Conservation (phyloP, 31 red algal genomes). For the Odonthalia washingtoniensis region DNA sequence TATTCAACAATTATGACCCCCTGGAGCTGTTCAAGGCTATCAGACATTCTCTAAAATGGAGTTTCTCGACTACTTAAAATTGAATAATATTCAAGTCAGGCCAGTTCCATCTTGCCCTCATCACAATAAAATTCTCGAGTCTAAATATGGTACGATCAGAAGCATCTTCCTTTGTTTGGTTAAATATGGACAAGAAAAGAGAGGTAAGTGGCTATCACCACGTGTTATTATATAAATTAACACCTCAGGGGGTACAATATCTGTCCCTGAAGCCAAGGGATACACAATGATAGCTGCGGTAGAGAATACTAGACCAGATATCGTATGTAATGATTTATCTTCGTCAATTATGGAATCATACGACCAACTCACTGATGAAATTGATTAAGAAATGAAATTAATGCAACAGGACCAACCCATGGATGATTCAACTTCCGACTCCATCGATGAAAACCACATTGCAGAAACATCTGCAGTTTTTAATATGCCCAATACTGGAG, state of each 20-base stretch:
- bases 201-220: not conserved
- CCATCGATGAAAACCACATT: not conserved
- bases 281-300: not conserved
- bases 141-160: not conserved
- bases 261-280: not conserved
- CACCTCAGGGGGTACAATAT: not conserved
- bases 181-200: not conserved
- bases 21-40: not conserved
- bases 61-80: not conserved
- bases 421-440: not conserved
- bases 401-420: not conserved
- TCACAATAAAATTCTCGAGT: not conserved
- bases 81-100: not conserved
- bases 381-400: not conserved
- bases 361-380: not conserved
- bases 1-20: not conserved
- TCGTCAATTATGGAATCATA: not conserved
- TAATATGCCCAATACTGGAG: not conserved
- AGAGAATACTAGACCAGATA: not conserved
- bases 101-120: not conserved
- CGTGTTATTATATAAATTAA: not conserved
- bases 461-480: not conserved
- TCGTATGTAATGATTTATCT: not conserved
- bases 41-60: not conserved
- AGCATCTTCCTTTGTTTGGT: not conserved